Evolutionary conservation across 192 early-diverging fungal species (phyloP).

Genomic region (Powellomyces hirtus): DNA sequence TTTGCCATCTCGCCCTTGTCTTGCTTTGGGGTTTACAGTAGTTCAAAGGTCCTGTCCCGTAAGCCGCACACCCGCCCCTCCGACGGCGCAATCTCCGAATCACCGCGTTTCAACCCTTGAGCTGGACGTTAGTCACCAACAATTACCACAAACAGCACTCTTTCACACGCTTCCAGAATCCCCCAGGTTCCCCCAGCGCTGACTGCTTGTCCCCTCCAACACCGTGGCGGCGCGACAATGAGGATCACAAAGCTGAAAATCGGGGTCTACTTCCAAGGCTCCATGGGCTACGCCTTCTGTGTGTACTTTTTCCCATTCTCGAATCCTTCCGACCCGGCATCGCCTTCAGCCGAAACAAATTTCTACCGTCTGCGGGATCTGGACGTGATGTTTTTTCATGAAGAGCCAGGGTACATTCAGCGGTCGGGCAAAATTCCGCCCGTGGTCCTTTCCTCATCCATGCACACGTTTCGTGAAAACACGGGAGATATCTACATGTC

Average conservation of each 20-base stretch:
- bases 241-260: background rate
- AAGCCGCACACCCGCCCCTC: too few species aligned
- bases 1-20: too few species aligned
- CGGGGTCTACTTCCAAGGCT: background rate
- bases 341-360: background rate
- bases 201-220: too few species aligned
- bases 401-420: conserved; percentile 21
- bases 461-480: background rate
- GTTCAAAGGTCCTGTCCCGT: too few species aligned
- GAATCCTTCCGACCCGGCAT: background rate
- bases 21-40: too few species aligned
- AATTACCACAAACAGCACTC: too few species aligned
- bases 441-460: conserved; percentile 1
- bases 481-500: conserved; percentile 21
- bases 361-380: conserved; percentile 20
- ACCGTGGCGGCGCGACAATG: too few species aligned
- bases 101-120: too few species aligned
- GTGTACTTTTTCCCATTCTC: background rate
- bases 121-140: too few species aligned
- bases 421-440: conserved; percentile 6
- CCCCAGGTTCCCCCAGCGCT: too few species aligned
- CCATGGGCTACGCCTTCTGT: background rate
- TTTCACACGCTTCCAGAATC: too few species aligned
- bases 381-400: conserved; percentile 18
- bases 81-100: too few species aligned